phyloP scores from a whole-genome alignment of 345 rosid species.

The Leavenworthia alabamica region DNA sequence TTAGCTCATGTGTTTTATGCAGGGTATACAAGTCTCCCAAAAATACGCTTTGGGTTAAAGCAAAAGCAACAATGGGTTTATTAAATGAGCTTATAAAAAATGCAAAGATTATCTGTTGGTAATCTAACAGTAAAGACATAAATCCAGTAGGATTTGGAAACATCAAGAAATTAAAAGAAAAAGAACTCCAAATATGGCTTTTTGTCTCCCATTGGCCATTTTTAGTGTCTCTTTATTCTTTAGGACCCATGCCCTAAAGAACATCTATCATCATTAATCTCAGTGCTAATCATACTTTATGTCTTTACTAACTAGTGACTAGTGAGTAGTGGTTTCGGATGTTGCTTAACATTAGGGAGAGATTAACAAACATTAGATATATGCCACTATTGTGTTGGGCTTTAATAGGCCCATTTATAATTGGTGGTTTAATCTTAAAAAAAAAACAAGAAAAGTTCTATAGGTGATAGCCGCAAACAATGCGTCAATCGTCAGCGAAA shows the following conservation, averaged over 20 bases:
- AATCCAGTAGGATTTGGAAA: background rate
- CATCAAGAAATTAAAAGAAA: background rate
- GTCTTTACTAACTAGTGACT: too few relatives aligned
- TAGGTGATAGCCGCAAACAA: too few relatives aligned
- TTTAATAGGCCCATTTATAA: background rate
- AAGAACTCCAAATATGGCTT: constrained; percentile 22
- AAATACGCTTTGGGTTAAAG: constrained; percentile 22
- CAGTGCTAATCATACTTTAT: constrained; percentile 17
- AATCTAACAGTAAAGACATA: background rate
- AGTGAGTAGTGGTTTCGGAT: background rate
- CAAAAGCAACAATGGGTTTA: constrained; percentile 7
- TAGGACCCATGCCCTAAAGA: constrained; percentile 18
- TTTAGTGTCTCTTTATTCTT: constrained; percentile 10
- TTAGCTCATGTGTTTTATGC: constrained; percentile 9
- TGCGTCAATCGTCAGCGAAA: too few relatives aligned
- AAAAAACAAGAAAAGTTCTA: too few relatives aligned
- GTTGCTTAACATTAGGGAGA: background rate
- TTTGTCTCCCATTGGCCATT: constrained; percentile 28
- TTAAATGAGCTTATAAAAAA: background rate
- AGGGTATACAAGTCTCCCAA: constrained; percentile 23
- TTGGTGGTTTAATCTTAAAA: too few relatives aligned
- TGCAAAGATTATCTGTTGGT: background rate
- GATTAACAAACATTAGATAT: background rate
- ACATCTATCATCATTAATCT: constrained; percentile 22
- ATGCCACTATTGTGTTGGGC: background rate